Base-by-base conservation (phyloP, 2,329 filamentous ascomycete genomes). In the Trichophyton schoenleinii region DNA sequence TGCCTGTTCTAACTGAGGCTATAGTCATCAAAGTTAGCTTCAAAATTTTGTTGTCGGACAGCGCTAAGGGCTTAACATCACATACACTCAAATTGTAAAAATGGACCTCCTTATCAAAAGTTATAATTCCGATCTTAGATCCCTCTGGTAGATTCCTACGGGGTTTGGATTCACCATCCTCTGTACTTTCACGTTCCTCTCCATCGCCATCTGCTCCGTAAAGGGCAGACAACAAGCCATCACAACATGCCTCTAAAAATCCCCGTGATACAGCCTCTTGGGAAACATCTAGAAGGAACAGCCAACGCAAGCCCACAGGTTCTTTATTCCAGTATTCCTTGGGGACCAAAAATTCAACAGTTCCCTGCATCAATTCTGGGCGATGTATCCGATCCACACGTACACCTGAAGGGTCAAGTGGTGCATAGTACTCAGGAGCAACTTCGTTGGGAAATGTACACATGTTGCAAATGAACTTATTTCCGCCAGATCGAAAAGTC, bases 311-410 rank as follows among this genome's bases (percentile, higher is more conserved):
- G 25, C 89, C 91, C 13, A 94, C 88, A 0, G 94, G 94, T 71
- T 95, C 87, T 73, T 92, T 94, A 25, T 90, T 92, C 89, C 91
- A 99, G 76, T 99, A 99, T 76, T 99, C 94, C 77, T 96, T 97
- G 15, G 94, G 94, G 13, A 99, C 95, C 63, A 94, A 81, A 71
- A 95, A 99, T 71, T 99, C 94, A 53, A 97, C 92, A 0, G 94
- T 97, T 42, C 94, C 94, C 61, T 89, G 83, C 68, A 87, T 89
- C 68, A 99, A 80, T 75, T 99, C 94, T 0, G 92, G 91, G 59
- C 94, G 83, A 71, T 95, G 88, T 70, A 91, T 83, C 57, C 94
- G 84, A 74, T 99, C 94, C 58, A 95, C 85, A 62, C 94, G 86
- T 48, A 90, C 83, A 18, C 94, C 94, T 61, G 89, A 86, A 3